phyloP scores from a whole-genome alignment of 1,284 basidiomycete genomes.

The Porogramme epimiltina region DNA sequence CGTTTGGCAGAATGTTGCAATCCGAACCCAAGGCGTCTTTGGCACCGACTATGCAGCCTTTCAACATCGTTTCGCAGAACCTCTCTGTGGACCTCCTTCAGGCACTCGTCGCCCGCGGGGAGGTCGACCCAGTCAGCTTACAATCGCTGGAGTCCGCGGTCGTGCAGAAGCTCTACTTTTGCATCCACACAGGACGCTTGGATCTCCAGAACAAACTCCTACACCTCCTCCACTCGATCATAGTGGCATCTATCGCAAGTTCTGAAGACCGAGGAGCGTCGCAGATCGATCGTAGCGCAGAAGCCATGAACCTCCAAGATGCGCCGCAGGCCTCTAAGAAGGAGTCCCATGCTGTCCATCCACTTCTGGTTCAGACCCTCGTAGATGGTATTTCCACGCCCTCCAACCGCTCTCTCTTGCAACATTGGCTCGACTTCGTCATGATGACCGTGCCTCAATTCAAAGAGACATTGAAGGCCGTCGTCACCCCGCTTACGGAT shows the following conservation, averaged over 20 bases:
- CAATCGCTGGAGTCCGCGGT: constrained; percentile 72
- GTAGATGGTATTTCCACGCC: constrained; percentile 76
- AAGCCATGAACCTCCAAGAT: constrained; percentile 21
- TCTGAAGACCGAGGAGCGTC: constrained; percentile 10
- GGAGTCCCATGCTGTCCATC: constrained; percentile 53
- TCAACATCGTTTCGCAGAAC: constrained; percentile 72
- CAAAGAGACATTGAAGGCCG: constrained; percentile 65
- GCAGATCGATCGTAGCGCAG: constrained; percentile 25
- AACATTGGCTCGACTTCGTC: constrained; percentile 97
- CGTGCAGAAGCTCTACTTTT: constrained; percentile 75
- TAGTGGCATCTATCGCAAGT: constrained; percentile 52
- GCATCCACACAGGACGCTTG: constrained; percentile 68
- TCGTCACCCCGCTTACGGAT: constrained; percentile 81
- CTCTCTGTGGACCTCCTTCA: constrained; percentile 83
- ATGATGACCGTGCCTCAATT: constrained; percentile 88
- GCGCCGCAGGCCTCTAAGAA: constrained; percentile 17
- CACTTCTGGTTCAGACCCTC: constrained; percentile 77
- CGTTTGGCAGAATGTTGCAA: constrained; percentile 60
- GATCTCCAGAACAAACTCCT: constrained; percentile 93
- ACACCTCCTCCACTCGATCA: constrained; percentile 85
- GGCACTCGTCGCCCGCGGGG: constrained; percentile 77
- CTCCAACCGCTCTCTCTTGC: constrained; percentile 78
- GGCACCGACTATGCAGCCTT: constrained; percentile 53
- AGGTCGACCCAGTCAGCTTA: constrained; percentile 62
- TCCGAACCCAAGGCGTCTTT: constrained; percentile 65